phyloP scores from a whole-genome alignment of 2,329 filamentous ascomycete species.

The Apiospora koreana region DNA sequence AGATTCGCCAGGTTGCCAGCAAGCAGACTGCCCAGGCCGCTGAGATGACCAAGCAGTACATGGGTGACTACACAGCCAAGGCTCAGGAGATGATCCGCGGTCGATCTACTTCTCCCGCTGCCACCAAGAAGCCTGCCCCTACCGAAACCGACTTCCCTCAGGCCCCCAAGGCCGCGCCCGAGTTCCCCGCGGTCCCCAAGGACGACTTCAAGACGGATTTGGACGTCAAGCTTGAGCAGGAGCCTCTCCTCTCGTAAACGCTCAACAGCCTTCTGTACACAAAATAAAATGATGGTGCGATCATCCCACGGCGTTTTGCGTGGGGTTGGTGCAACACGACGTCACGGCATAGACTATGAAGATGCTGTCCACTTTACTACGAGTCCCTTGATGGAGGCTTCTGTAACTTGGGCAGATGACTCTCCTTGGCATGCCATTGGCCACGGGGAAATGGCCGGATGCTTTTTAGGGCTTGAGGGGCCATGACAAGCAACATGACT shows the following conservation, averaged over 20 bases:
- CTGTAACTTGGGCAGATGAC: not conserved
- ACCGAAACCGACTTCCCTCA: conserved; percentile 50
- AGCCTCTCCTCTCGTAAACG: conserved; percentile 24
- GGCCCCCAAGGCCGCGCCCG: conserved; percentile 35
- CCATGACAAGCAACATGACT: not conserved
- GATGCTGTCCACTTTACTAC: conserved; percentile 12
- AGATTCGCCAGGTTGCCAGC: conserved; percentile 61
- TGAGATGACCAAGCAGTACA: conserved; percentile 66
- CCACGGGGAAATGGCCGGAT: not conserved
- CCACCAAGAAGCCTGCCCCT: conserved; percentile 38
- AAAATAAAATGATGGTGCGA: not conserved
- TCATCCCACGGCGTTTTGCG: not conserved
- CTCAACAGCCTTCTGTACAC: not conserved
- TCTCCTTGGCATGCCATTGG: not conserved
- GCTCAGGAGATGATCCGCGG: conserved; percentile 64
- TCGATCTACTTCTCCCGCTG: conserved; percentile 44
- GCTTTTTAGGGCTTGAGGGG: not conserved
- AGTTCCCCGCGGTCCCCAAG: conserved; percentile 31
- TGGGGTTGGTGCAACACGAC: not conserved
- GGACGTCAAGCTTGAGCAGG: conserved; percentile 23
- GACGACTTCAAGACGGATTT: conserved; percentile 34
- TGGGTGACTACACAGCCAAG: conserved; percentile 68
- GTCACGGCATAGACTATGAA: conserved; percentile 9
- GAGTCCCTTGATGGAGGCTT: not conserved
- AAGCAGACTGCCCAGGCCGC: conserved; percentile 66